Evolutionary conservation across 225 moss, liverwort and hornwort species (phyloP).

Genomic region (Marchantia polymorpha): DNA sequence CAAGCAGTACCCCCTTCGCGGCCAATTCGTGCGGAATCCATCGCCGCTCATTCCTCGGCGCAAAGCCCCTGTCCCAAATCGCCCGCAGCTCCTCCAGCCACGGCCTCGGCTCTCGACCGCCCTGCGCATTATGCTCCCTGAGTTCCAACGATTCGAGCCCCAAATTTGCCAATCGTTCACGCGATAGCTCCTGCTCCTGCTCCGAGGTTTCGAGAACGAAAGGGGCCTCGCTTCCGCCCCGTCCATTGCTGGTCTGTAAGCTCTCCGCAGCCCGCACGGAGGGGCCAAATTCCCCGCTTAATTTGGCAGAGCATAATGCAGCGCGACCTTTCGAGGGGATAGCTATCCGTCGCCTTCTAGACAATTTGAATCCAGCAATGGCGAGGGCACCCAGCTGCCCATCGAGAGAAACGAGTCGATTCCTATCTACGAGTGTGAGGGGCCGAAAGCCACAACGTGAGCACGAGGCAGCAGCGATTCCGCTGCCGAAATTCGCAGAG

Average conservation of each 20-base stretch:
- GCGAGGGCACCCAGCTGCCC: not conserved
- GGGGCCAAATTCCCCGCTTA: constrained; percentile 1
- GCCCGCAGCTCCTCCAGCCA: constrained; percentile 17
- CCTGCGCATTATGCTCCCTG: not conserved
- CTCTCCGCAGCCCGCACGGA: not conserved
- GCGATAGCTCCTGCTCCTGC: not conserved
- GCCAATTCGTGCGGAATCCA: constrained; percentile 24
- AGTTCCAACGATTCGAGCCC: not conserved
- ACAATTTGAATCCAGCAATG: not conserved
- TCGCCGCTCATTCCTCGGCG: constrained; percentile 13
- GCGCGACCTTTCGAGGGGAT: not conserved
- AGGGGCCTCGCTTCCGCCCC: not conserved
- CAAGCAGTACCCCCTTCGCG: constrained; percentile 8
- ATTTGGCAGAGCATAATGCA: constrained; percentile 26
- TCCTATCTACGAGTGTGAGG: not conserved
- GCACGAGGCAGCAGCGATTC: not conserved
- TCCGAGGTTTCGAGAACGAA: not conserved
- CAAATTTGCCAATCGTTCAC: not conserved
- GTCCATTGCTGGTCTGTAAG: not conserved
- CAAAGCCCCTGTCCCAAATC: not conserved
- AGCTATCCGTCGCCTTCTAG: not conserved
- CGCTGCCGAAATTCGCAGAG: not conserved
- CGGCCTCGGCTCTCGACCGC: constrained; percentile 18
- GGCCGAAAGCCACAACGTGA: not conserved
- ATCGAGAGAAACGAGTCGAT: not conserved